Evolutionary conservation across 2,329 filamentous ascomycete species (phyloP).

Genomic region (Arthroderma sp.): DNA sequence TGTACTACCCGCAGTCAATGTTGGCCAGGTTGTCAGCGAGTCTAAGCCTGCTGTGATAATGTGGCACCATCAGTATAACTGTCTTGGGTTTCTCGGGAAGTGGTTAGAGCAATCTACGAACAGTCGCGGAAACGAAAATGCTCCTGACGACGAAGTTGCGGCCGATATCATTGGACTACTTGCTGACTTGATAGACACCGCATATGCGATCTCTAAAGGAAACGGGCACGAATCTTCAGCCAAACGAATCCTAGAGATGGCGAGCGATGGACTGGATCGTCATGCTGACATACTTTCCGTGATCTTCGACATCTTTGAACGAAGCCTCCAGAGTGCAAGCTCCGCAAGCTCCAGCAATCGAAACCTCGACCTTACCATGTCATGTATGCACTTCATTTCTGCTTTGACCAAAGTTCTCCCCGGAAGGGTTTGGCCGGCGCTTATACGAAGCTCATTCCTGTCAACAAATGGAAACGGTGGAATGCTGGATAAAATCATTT

Average conservation of each 20-base stretch:
- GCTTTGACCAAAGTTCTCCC: conserved; percentile 61
- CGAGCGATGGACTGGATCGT: conserved; percentile 38
- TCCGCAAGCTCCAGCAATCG: conserved; percentile 52
- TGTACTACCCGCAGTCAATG: conserved; percentile 28
- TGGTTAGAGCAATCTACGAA: conserved; percentile 41
- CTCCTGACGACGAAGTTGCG: conserved; percentile 49
- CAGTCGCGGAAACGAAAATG: conserved; percentile 40
- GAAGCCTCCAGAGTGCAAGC: conserved; percentile 41
- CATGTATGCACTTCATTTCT: conserved; percentile 70
- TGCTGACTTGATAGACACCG: conserved; percentile 52
- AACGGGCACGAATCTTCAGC: conserved; percentile 28
- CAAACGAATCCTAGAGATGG: conserved; percentile 38
- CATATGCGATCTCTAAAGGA: conserved; percentile 19
- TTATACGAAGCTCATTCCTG: conserved; percentile 69
- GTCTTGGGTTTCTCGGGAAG: conserved; percentile 65
- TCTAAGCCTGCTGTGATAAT: conserved; percentile 62
- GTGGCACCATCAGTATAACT: conserved; percentile 65
- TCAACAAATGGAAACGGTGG: conserved; percentile 64
- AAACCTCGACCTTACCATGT: conserved; percentile 54
- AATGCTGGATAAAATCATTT: conserved; percentile 64
- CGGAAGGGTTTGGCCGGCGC: conserved; percentile 77
- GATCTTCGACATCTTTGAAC: conserved; percentile 74
- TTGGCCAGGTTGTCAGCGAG: conserved; percentile 58
- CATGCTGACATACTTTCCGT: conserved; percentile 62
- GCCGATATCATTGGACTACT: conserved; percentile 65